Base-by-base conservation (phyloP, 305 asterid genomes). In the Fraxinus angustifolia region DNA sequence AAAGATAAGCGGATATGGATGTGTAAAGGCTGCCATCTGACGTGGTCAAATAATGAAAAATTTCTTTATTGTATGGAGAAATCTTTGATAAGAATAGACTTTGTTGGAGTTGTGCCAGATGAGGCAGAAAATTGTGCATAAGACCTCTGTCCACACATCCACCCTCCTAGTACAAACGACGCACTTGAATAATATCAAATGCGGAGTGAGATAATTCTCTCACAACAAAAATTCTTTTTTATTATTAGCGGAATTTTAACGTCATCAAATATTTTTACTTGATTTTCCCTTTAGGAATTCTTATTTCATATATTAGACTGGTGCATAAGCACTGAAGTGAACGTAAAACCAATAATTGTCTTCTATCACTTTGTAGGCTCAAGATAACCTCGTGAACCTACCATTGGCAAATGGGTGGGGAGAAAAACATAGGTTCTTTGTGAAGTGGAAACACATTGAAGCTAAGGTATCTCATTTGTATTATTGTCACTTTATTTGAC, bases 371-470 rank as follows among this genome's bases (percentile, higher is more conserved):
- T 48, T 83, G 76, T 78, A 94, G 98, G 98, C 97, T 72, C 98
- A 96, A 91, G 98, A 94, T 87, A 96, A 96, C 88, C 91, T 96
- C 81, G 90, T 85, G 96, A 93, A 92, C 87, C 95, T 94, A 84
- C 94, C 94, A 31, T 87, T 94, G 81, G 87, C 97, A 84, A 92
- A 93, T 83, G 97, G 99, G 35, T 94, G 99, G 99, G 99, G 99
- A 79, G 97, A 92, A 89, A 96, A 96, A 88, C 98, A 96, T 81
- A 83, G 88, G 84, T 88, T 89, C 68, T 94, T 92, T 23, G 90
- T 93, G 79, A 96, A 93, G 87, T 94, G 98, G 99, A 96, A 96
- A 87, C 89, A 90, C 86, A 80, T 90, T 73, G 99, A 94, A 89
- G 94, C 99, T 68, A 92, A 91, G 99, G 99, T 96, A 92, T 76